Evolutionary conservation across 1,139 yeast species (phyloP).

Genomic region (Pichia sp.): DNA sequence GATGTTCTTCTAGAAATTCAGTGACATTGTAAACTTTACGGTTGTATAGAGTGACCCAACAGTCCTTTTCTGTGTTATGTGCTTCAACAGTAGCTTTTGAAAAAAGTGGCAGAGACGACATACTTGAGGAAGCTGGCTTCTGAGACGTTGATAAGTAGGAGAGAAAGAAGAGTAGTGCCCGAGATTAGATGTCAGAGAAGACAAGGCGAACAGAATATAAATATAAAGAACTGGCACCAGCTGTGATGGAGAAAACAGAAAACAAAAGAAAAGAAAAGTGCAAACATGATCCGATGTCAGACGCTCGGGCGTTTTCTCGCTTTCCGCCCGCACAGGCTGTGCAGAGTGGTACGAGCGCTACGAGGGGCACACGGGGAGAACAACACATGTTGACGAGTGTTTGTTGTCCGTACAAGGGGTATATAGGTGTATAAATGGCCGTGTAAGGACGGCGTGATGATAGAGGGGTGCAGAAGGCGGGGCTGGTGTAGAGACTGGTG

Average conservation of each 20-base stretch:
- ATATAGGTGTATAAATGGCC: no score
- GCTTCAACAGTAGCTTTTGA: conserved; percentile 37
- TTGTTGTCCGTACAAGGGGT: no score
- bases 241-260: background rate
- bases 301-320: background rate
- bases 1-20: conserved; percentile 72
- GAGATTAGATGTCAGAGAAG: background rate
- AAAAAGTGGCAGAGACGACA: conserved; percentile 33
- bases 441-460: background rate
- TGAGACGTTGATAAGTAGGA: background rate
- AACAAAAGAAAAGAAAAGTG: background rate
- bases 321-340: no score
- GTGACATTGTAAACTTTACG: conserved; percentile 82
- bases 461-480: background rate
- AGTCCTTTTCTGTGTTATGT: conserved; percentile 48
- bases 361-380: no score
- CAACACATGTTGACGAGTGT: no score
- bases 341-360: no score
- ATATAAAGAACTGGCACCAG: no score
- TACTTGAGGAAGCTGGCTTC: background rate
- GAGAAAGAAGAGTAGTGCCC: background rate
- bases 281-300: background rate
- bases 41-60: conserved; percentile 72
- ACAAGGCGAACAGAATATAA: no score
- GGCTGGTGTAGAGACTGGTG: background rate